A percentile compares a stretch with the other conserved stretches of the same genome.
Evolutionary conservation across 140 eudicot species (phyloP).

Genomic region (Flaveria floridana): DNA sequence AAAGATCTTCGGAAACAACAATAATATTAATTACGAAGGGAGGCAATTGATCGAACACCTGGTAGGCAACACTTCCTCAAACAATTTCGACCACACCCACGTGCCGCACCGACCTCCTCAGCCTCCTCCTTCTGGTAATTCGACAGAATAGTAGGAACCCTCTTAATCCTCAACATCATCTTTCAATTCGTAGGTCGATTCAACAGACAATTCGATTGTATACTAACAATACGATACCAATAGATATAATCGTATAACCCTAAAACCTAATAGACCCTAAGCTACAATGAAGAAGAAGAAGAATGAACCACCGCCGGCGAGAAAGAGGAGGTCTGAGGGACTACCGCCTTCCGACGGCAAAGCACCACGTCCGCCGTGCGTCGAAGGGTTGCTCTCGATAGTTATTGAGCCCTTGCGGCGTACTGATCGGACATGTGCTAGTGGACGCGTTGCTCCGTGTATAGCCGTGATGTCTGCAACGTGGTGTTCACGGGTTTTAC

Average conservation of each 20-base stretch:
- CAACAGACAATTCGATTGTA: background rate
- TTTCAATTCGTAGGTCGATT: constrained; percentile 7
- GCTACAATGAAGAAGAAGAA: constrained; percentile 15
- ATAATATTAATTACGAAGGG: background rate
- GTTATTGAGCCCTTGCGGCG: constrained; percentile 57
- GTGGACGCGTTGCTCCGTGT: constrained; percentile 51
- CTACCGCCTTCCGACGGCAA: constrained; percentile 98
- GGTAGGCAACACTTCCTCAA: constrained; percentile 81
- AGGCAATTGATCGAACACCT: constrained; percentile 45
- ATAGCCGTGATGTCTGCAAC: constrained; percentile 95
- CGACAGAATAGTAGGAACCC: constrained; percentile 89
- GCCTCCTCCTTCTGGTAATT: constrained; percentile 86
- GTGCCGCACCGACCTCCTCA: constrained; percentile 48
- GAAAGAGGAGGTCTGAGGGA: constrained; percentile 99
- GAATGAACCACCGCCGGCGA: constrained; percentile 92
- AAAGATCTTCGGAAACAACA: no score
- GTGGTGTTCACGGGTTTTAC: constrained; percentile 57
- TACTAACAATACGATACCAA: background rate
- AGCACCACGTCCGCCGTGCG: constrained; percentile 99
- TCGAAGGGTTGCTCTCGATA: constrained; percentile 64
- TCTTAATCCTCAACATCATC: constrained; percentile 76
- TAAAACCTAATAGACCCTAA: constrained; percentile 32
- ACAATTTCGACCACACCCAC: constrained; percentile 95
- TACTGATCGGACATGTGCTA: constrained; percentile 57
- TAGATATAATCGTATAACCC: background rate